These are phyloP conservation scores for Trametes cingulata DNA, from an alignment of 768 basidiomycete species.

Conservation along the genomic window DNA sequence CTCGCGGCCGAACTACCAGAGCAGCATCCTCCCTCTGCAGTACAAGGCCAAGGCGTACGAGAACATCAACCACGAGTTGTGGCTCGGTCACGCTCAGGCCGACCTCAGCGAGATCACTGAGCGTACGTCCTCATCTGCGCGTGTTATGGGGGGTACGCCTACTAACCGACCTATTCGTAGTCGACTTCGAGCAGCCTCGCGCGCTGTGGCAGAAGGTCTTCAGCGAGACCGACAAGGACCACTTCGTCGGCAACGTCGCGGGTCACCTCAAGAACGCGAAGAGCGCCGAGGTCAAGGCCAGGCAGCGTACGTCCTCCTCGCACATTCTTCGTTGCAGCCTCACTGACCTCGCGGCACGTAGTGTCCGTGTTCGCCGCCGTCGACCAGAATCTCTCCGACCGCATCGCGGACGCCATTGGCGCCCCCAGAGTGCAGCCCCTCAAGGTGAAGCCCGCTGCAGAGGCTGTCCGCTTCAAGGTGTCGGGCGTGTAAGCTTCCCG, in stretches of 20 bases:
- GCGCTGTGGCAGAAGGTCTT: conserved; percentile 69
- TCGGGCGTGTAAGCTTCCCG: conserved; percentile 1
- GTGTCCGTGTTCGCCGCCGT: conserved; percentile 82
- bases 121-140: conserved; percentile 48
- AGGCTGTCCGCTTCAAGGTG: conserved; percentile 53
- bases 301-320: conserved; percentile 56
- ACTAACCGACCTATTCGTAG: conserved; percentile 35
- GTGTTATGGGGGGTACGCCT: background rate
- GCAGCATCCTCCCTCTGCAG: conserved; percentile 69
- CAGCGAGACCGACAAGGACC: conserved; percentile 57
- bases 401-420: conserved; percentile 76
- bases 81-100: conserved; percentile 66
- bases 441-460: conserved; percentile 56
- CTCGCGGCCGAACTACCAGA: conserved; percentile 84
- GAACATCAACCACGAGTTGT: conserved; percentile 65
- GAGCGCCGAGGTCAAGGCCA: conserved; percentile 56
- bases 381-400: conserved; percentile 70
- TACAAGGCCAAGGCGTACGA: conserved; percentile 47
- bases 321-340: background rate
- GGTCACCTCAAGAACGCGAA: conserved; percentile 64
- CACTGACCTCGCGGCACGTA: conserved; percentile 26
- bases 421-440: conserved; percentile 59
- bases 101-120: conserved; percentile 78
- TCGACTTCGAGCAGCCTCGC: conserved; percentile 86
- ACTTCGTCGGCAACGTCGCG: conserved; percentile 67